Percentiles rank a stretch among this genome's conserved stretches.
These are phyloP conservation scores for Neurospora sp. DNA, from an alignment of 495 filamentous ascomycete genomes.

Conservation along the genomic window DNA sequence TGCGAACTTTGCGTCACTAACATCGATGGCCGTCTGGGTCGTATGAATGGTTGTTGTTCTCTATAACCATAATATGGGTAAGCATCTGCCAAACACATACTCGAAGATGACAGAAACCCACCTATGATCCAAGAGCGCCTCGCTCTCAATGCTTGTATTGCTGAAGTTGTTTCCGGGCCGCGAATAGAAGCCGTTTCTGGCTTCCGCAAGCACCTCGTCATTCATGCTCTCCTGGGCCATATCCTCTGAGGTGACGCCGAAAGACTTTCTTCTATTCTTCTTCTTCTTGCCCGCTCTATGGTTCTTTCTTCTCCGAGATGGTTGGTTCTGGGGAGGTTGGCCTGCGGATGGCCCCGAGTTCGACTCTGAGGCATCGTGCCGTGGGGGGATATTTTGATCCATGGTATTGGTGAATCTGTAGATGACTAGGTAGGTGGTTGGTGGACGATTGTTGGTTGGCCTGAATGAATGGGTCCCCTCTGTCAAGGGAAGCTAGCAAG, in stretches of 20 bases:
- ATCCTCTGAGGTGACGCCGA: slow-evolving; percentile 42
- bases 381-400: not conserved
- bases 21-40: slow-evolving; percentile 52
- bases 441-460: not conserved
- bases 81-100: not conserved
- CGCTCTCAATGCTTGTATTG: slow-evolving; percentile 72
- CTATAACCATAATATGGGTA: slow-evolving; percentile 26
- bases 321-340: slow-evolving; percentile 13
- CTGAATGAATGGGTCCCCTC: not conserved
- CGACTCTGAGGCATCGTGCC: slow-evolving; percentile 22
- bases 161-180: slow-evolving; percentile 51
- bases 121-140: slow-evolving; percentile 73
- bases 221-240: slow-evolving; percentile 24
- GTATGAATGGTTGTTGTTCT: slow-evolving; percentile 56
- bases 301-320: slow-evolving; percentile 25
- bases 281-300: slow-evolving; percentile 48
- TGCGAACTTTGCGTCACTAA: slow-evolving; percentile 23
- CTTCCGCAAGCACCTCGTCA: slow-evolving; percentile 25
- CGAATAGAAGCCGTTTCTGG: slow-evolving; percentile 45
- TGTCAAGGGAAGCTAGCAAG: not conserved
- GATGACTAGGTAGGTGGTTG: not conserved
- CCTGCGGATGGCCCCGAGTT: slow-evolving; percentile 37
- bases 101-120: slow-evolving; percentile 20
- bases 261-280: slow-evolving; percentile 53
- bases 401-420: not conserved